Percentiles rank a stretch among this genome's conserved stretches.
Evolutionary conservation across 2,329 filamentous ascomycete genomes (phyloP).

Genomic region (Podosphaera fusca): DNA sequence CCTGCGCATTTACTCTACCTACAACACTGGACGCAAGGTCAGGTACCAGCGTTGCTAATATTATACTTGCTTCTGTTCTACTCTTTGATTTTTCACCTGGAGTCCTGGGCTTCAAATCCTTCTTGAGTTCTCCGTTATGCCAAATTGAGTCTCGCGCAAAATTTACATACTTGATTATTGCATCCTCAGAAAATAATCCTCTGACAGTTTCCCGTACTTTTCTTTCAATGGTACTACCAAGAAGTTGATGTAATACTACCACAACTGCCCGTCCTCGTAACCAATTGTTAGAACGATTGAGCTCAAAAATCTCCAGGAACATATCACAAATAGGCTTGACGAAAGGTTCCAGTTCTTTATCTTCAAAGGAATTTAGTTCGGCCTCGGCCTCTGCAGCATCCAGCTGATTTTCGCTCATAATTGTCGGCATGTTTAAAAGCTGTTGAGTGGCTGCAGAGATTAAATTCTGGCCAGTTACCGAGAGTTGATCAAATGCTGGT

Average conservation of each 20-base stretch:
- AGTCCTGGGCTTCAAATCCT: constrained; percentile 32
- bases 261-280: constrained; percentile 85
- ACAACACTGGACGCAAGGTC: constrained; percentile 87
- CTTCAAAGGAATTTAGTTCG: constrained; percentile 80
- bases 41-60: constrained; percentile 73
- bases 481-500: constrained; percentile 82
- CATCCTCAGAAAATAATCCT: constrained; percentile 52
- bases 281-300: constrained; percentile 94
- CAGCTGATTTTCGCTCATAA: constrained; percentile 25
- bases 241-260: constrained; percentile 81
- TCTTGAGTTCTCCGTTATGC: constrained; percentile 41
- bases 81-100: constrained; percentile 54
- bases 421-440: constrained; percentile 31
- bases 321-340: constrained; percentile 97
- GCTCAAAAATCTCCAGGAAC: constrained; percentile 84
- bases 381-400: constrained; percentile 64
- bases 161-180: constrained; percentile 51
- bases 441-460: constrained; percentile 52
- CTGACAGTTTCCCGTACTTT: constrained; percentile 75
- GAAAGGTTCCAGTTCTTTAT: constrained; percentile 74
- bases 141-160: constrained; percentile 59
- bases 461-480: constrained; percentile 74
- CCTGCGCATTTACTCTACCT: constrained; percentile 73
- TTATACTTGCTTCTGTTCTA: constrained; percentile 64
- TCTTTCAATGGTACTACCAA: constrained; percentile 87